phyloP scores from a whole-genome alignment of 148 eudicot species.

The Beta vulgaris region DNA sequence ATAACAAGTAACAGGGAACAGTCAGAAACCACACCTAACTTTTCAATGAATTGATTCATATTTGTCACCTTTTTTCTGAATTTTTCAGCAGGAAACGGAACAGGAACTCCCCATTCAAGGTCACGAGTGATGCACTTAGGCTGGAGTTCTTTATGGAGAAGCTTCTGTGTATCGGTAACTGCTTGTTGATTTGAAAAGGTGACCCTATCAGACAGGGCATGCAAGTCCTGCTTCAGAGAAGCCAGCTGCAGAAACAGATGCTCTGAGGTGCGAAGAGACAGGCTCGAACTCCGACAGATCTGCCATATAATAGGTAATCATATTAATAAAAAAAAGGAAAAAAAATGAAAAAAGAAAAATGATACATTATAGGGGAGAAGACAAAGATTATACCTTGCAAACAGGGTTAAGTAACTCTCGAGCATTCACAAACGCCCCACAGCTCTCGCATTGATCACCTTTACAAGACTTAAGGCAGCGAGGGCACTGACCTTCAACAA shows the following conservation, averaged over 20 bases:
- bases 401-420: not conserved
- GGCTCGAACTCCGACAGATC: constrained; percentile 2
- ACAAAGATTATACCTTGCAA: constrained; percentile 5
- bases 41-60: not conserved
- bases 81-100: not conserved
- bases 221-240: not conserved
- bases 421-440: not conserved
- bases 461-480: not conserved
- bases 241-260: constrained; percentile 6
- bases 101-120: constrained; percentile 22
- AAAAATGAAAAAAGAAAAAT: too few species aligned
- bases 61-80: constrained; percentile 4
- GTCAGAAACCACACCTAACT: not conserved
- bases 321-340: not conserved
- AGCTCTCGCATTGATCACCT: constrained; percentile 17
- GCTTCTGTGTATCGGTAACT: not conserved
- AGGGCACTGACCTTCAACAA: constrained; percentile 17
- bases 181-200: not conserved
- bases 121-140: constrained; percentile 17
- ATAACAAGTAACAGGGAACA: not conserved
- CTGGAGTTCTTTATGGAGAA: not conserved
- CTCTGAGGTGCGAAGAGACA: not conserved
- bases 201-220: not conserved
- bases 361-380: too few species aligned
- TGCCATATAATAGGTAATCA: not conserved